Conservation (phyloP, 2,329 filamentous ascomycete genomes). For the Corynespora cassiicola region DNA sequence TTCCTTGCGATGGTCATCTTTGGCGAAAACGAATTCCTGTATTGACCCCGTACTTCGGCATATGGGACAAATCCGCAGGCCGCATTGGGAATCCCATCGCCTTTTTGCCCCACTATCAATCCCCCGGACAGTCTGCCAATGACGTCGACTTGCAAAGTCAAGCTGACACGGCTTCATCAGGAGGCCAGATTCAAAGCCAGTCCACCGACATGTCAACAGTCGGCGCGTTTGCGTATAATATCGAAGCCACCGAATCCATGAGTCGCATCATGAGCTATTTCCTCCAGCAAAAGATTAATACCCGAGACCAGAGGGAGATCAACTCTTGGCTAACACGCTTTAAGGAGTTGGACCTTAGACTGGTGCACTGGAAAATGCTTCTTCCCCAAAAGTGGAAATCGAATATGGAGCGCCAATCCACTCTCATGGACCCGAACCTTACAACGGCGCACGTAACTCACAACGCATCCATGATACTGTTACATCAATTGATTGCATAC, state of each 20-base stretch:
- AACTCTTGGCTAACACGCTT: constrained; percentile 26
- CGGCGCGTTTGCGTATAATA: constrained; percentile 24
- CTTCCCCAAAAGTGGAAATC: constrained; percentile 29
- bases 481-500: constrained; percentile 24
- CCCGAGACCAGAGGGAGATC: constrained; percentile 18
- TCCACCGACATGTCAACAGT: constrained; percentile 24
- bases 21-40: constrained; percentile 24
- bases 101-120: constrained; percentile 13
- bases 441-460: constrained; percentile 26
- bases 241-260: constrained; percentile 28
- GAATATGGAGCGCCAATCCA: constrained; percentile 20
- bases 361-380: constrained; percentile 28
- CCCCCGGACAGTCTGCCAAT: constrained; percentile 6
- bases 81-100: constrained; percentile 23
- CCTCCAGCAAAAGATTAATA: constrained; percentile 23
- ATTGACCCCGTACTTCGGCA: constrained; percentile 24
- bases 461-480: constrained; percentile 22
- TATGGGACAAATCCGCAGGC: constrained; percentile 27
- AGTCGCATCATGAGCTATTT: constrained; percentile 25
- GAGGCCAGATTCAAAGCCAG: background rate
- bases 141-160: constrained; percentile 1
- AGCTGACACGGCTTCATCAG: background rate
- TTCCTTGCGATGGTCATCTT: constrained; percentile 25
- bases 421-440: constrained; percentile 23
- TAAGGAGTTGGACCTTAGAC: constrained; percentile 24